phyloP scores from a whole-genome alignment of 345 rosid genomes.

The Geranium brycei region DNA sequence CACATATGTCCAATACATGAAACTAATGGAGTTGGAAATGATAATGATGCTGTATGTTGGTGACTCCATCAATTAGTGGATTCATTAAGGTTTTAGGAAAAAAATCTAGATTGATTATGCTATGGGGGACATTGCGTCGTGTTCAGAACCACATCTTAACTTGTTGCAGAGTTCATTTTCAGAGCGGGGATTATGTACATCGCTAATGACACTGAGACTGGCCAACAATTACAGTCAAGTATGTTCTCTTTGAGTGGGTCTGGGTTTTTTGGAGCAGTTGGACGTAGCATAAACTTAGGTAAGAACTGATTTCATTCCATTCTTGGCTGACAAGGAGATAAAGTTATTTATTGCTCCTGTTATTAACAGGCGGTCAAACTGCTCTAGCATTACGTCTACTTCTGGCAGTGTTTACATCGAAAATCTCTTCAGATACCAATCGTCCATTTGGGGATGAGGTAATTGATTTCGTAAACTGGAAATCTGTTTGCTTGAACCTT shows the following conservation, averaged over 20 bases:
- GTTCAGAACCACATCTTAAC: constrained; percentile 17
- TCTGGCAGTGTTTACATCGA: constrained; percentile 69
- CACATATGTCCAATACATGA: no score
- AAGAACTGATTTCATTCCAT: constrained; percentile 10
- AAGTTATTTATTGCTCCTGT: constrained; percentile 7
- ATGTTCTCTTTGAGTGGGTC: constrained; percentile 64
- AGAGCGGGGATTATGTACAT: constrained; percentile 95
- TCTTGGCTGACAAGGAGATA: constrained; percentile 1
- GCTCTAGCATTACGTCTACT: constrained; percentile 78
- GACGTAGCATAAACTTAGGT: constrained; percentile 82
- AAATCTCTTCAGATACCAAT: constrained; percentile 54
- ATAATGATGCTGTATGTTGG: no score
- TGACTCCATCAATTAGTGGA: no score
- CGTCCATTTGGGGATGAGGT: constrained; percentile 90
- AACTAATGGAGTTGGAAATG: no score
- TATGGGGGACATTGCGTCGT: no score
- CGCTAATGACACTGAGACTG: constrained; percentile 28
- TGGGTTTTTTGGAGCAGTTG: constrained; percentile 72
- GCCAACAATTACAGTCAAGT: constrained; percentile 34
- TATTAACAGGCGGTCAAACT: constrained; percentile 59
- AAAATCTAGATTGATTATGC: no score
- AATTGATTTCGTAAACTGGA: constrained; percentile 3
- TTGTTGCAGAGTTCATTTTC: constrained; percentile 49
- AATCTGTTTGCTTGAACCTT: background rate
- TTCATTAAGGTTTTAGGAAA: no score